Base-by-base conservation (phyloP, 164 flowering plant species). In the Sextonia rubra region DNA sequence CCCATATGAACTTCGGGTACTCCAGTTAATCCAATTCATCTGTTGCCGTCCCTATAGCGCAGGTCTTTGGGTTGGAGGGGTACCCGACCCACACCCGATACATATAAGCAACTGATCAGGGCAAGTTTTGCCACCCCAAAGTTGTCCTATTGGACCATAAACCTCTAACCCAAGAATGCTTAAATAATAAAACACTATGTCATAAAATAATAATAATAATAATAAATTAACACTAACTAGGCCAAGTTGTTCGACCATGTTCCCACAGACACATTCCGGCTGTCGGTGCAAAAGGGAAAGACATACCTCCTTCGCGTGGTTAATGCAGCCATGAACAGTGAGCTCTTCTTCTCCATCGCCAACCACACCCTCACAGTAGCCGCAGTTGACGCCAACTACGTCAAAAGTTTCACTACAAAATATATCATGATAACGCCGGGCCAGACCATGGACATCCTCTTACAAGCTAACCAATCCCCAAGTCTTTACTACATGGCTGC, bases 401-500 rank as follows among this genome's bases (percentile, higher is more conserved):
- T 62, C 4, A 79, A 79, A 25, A 78, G 71, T 24, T 60, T 79
- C 12, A 48, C 12, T 7, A 68, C 69, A n/a, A 11, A 44, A 3
- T 73, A 73, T 55, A 30, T 79, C 62, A 29, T 79, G 79, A 79
- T 79, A 47, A 61, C 67, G 44, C 79, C 79, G 1, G 79, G 82
- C 4, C 79, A 79, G 25, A 76, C 79, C 24, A 76, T 76, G 77
- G 82, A 79, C 63, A 29, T 73, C 48, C 69, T 79, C 0, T 12
- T 79, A 20, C 56, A 58, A 30, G 79, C 82, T 12, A 56, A 73
- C 55, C 74, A 66, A 61, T 9, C 72, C 48, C 71, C 73, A 7
- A 70, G 30, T 62, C 60, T 68, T 56, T 79, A 79, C 52, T 79
- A 79, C 80, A 79, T 82, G 82, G 84, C 82, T 24, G 76, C 82